phyloP scores from a whole-genome alignment of 305 asterid species.

The Stenogyne calaminthoides region DNA sequence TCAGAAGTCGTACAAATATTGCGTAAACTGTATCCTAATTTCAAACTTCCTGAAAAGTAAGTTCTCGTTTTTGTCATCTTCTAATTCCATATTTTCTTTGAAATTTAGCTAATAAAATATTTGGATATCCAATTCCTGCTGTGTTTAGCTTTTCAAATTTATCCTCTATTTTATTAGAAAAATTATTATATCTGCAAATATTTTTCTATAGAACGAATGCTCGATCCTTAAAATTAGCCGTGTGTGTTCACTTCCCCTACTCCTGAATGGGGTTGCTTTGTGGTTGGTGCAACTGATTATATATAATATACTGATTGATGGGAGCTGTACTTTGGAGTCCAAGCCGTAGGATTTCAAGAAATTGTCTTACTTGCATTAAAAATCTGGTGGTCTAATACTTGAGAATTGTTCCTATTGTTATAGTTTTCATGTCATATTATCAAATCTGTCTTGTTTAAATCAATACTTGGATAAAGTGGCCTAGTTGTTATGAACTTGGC shows the following conservation, averaged over 20 bases:
- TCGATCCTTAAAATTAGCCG: not conserved
- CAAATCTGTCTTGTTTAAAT: not conserved
- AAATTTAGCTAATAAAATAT: not conserved
- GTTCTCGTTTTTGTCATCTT: slow-evolving; percentile 15
- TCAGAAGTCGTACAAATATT: slow-evolving; percentile 50
- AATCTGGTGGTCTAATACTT: not conserved
- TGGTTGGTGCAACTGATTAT: not conserved
- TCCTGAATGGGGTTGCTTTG: not conserved
- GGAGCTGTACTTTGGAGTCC: not conserved
- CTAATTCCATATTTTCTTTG: not conserved
- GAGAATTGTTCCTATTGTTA: not conserved
- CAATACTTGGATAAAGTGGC: not conserved
- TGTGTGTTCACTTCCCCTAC: not conserved
- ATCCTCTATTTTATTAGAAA: not conserved
- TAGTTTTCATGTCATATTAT: not conserved
- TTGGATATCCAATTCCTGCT: not conserved
- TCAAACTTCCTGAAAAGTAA: slow-evolving; percentile 56
- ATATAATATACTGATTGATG: not conserved
- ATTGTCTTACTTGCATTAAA: not conserved
- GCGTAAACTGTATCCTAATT: slow-evolving; percentile 45
- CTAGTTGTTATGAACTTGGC: not conserved
- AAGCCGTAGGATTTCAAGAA: not conserved
- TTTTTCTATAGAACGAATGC: not conserved
- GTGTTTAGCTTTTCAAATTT: not conserved
- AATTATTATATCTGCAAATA: not conserved